phyloP scores from a whole-genome alignment of 768 basidiomycete species.

The Nidularia sp. region DNA sequence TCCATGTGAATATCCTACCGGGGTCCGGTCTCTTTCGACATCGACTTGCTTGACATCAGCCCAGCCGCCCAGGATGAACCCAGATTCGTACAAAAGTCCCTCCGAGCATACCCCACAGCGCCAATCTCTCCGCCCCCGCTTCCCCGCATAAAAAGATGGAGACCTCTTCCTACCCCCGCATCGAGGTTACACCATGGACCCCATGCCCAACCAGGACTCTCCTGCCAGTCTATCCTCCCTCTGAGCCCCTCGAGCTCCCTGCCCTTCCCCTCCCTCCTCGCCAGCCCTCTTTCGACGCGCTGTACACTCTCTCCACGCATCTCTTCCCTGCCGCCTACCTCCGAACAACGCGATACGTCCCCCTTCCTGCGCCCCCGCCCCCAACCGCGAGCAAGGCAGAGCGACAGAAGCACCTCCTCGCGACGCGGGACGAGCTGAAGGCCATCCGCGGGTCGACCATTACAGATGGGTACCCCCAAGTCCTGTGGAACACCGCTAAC shows the following conservation, averaged over 20 bases:
- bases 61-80: too few relatives aligned
- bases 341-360: slow-evolving; percentile 37
- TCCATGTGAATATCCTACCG: too few relatives aligned
- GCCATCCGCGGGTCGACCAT: slow-evolving; percentile 23
- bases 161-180: not conserved
- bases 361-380: slow-evolving; percentile 27
- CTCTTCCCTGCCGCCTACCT: slow-evolving; percentile 51
- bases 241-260: slow-evolving; percentile 26
- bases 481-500: slow-evolving; percentile 71
- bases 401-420: slow-evolving; percentile 17
- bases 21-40: too few relatives aligned
- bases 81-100: too few relatives aligned
- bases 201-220: slow-evolving; percentile 15
- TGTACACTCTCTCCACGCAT: slow-evolving; percentile 48
- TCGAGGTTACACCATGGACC: not conserved
- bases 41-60: too few relatives aligned
- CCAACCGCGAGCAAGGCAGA: slow-evolving; percentile 30
- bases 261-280: slow-evolving; percentile 35
- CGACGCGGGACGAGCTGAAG: slow-evolving; percentile 17
- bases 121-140: too few relatives aligned
- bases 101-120: too few relatives aligned
- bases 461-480: slow-evolving; percentile 31
- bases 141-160: too few relatives aligned
- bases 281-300: slow-evolving; percentile 23
- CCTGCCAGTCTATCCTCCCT: slow-evolving; percentile 34